Conservation (phyloP, 1,284 basidiomycete species). For the Trichosporon faecale region DNA sequence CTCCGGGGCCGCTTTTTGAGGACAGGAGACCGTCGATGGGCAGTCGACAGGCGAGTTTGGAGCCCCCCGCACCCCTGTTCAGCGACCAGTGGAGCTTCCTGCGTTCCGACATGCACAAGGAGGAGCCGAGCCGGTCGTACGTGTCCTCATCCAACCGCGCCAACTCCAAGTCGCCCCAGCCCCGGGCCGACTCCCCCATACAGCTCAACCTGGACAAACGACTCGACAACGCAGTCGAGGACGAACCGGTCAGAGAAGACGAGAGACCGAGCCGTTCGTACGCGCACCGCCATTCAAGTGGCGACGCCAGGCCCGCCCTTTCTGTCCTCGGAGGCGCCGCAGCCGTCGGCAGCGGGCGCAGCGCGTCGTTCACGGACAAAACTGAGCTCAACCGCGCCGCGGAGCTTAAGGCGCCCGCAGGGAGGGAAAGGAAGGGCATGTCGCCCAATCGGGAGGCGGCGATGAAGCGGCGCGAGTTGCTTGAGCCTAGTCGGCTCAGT, state of each 20-base stretch:
- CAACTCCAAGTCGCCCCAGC: no score
- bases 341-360: neutral
- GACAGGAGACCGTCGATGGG: neutral
- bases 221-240: no score
- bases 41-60: neutral
- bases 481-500: neutral
- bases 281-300: neutral
- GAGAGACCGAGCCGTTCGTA: no score
- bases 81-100: neutral
- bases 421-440: neutral
- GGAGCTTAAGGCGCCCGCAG: neutral
- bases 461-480: neutral
- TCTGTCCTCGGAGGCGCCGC: no score
- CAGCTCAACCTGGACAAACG: no score
- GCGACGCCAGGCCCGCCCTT: neutral
- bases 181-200: no score
- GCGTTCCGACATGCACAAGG: neutral
- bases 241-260: no score
- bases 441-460: constrained; percentile 1
- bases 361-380: neutral
- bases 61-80: neutral
- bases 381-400: neutral
- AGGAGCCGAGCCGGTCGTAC: neutral
- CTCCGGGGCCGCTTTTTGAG: neutral
- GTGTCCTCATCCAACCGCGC: neutral